These are phyloP conservation scores for Penicillium hesseltinei DNA, from an alignment of 2,329 filamentous ascomycete species.

Conservation along the genomic window DNA sequence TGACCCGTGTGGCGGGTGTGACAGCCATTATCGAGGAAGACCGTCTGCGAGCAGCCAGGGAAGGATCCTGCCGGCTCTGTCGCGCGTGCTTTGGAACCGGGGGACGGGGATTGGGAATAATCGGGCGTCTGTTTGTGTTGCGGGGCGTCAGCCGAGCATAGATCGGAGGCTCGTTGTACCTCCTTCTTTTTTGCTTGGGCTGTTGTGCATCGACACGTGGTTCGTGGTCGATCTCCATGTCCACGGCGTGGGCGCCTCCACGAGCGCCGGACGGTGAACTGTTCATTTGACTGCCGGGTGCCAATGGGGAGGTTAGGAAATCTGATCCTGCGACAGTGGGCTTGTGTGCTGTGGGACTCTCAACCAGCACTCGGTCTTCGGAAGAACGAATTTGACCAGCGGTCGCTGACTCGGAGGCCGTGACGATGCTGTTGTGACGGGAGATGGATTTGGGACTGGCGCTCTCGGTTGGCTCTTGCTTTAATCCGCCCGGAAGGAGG, in stretches of 20 bases:
- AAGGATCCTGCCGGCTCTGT: constrained; percentile 18
- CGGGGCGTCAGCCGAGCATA: constrained; percentile 48
- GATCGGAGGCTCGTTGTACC: constrained; percentile 54
- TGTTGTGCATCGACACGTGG: constrained; percentile 32
- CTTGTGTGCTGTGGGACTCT: constrained; percentile 25
- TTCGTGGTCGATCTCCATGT: constrained; percentile 26
- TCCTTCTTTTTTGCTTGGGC: constrained; percentile 49
- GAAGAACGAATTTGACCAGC: constrained; percentile 25
- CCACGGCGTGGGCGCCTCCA: constrained; percentile 21
- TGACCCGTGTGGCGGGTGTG: constrained; percentile 13
- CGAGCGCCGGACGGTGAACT: constrained; percentile 30
- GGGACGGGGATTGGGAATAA: constrained; percentile 39
- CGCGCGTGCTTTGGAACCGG: constrained; percentile 36
- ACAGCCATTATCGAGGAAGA: constrained; percentile 17
- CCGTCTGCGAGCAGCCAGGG: constrained; percentile 24
- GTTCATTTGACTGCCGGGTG: constrained; percentile 22
- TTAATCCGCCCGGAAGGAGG: constrained; percentile 52
- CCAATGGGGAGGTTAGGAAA: constrained; percentile 14
- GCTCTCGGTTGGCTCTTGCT: constrained; percentile 69
- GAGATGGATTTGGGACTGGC: constrained; percentile 71
- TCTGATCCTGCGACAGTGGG: constrained; percentile 17
- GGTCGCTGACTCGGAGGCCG: constrained; percentile 26
- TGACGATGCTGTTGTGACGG: constrained; percentile 30
- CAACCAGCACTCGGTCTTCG: constrained; percentile 30
- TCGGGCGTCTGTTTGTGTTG: constrained; percentile 42